A percentile compares a stretch with the other conserved stretches of the same genome.
phyloP scores from a whole-genome alignment of 1,284 basidiomycete genomes.

The Vanrija sp. region DNA sequence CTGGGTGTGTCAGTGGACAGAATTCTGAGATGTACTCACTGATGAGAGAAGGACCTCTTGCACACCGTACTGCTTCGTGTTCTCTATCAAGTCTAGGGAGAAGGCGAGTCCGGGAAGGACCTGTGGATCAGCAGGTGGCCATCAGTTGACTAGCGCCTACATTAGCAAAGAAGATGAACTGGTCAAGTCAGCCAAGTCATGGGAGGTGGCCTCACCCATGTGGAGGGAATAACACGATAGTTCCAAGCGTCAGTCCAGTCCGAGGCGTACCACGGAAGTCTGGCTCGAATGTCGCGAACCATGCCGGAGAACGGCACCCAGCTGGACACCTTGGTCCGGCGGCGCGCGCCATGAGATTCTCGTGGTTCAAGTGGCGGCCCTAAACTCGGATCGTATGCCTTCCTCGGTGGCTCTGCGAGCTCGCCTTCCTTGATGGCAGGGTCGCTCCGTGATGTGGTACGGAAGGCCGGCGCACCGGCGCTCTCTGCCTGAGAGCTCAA shows the following conservation, averaged over 20 bases:
- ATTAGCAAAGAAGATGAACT: slow-evolving; percentile 49
- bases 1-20: slow-evolving; percentile 43
- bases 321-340: background rate
- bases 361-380: too few relatives aligned
- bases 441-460: too few relatives aligned
- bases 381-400: too few relatives aligned
- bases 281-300: slow-evolving; percentile 65
- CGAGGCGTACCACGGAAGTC: slow-evolving; percentile 73
- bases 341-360: too few relatives aligned
- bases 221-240: slow-evolving; percentile 58
- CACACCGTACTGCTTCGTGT: slow-evolving; percentile 79
- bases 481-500: too few relatives aligned
- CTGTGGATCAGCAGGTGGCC: slow-evolving; percentile 15
- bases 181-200: slow-evolving; percentile 26
- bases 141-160: slow-evolving; percentile 17
- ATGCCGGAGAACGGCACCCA: slow-evolving; percentile 58
- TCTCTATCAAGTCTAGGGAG: slow-evolving; percentile 79
- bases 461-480: too few relatives aligned
- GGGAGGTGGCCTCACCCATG: slow-evolving; percentile 50
- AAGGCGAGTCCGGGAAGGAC: slow-evolving; percentile 89
- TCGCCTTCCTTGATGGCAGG: too few relatives aligned
- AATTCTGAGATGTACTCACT: slow-evolving; percentile 21
- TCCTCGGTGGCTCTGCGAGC: too few relatives aligned
- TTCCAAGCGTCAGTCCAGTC: slow-evolving; percentile 90
- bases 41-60: slow-evolving; percentile 65